Conservation (phyloP, 257 asterid species). For the Thymus quinquecostatus region DNA sequence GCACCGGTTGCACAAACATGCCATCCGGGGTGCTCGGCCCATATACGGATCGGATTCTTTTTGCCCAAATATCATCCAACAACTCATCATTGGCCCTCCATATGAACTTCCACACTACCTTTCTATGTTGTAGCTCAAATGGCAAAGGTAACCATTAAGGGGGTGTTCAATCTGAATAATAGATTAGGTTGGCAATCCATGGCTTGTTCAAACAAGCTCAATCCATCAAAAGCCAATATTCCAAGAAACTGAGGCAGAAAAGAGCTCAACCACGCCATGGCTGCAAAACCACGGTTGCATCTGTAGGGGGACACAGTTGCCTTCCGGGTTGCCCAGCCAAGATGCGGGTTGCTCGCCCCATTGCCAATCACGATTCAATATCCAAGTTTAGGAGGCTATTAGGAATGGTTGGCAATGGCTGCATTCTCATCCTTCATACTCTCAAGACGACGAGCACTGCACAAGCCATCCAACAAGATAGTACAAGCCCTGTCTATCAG, state of each 20-base stretch:
- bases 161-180: background rate
- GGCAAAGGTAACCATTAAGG: background rate
- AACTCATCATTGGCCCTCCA: background rate
- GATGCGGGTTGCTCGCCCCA: conserved; percentile 28
- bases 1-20: no score
- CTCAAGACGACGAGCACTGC: no score
- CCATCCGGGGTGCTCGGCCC: no score
- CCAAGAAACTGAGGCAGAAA: background rate
- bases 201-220: background rate
- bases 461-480: no score
- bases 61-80: background rate
- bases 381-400: no score
- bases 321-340: conserved; percentile 50
- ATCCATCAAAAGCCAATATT: background rate
- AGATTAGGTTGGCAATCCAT: no score
- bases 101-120: background rate
- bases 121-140: background rate
- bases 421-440: no score
- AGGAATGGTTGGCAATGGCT: no score
- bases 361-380: no score
- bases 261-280: background rate
- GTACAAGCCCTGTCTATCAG: no score
- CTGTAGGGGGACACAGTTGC: background rate
- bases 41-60: background rate
- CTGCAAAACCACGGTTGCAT: conserved; percentile 20